These are phyloP conservation scores for Lumnitzera racemosa DNA, from an alignment of 345 rosid species.

Conservation along the genomic window DNA sequence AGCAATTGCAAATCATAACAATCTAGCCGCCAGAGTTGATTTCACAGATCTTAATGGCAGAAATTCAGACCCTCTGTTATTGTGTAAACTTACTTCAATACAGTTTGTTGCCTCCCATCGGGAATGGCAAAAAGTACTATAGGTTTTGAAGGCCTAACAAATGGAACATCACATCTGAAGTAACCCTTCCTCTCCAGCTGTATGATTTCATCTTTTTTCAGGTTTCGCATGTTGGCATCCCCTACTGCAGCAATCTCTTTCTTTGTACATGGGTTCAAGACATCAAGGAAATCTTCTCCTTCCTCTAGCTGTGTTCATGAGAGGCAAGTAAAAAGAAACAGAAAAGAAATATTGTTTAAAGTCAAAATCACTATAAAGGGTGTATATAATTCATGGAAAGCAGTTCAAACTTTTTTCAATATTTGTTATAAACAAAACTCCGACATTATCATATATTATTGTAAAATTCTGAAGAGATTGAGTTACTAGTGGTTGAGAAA, in stretches of 20 bases:
- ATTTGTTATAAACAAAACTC: too few species aligned
- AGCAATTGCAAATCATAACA: neutral
- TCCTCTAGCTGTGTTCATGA: constrained; percentile 66
- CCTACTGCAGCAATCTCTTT: constrained; percentile 67
- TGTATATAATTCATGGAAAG: too few species aligned
- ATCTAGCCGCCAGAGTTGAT: neutral
- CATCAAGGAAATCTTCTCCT: constrained; percentile 60
- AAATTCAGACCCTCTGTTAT: neutral
- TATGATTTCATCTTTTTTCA: constrained; percentile 58
- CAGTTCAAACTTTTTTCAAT: too few species aligned
- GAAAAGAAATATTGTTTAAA: too few species aligned
- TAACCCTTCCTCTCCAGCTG: constrained; percentile 97
- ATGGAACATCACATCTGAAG: constrained; percentile 81
- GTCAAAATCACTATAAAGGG: too few species aligned
- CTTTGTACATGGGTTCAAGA: constrained; percentile 63
- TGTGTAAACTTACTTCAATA: constrained; percentile 18
- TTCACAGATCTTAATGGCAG: neutral
- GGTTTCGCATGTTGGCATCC: constrained; percentile 79
- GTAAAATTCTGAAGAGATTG: too few species aligned
- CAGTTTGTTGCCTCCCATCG: constrained; percentile 57
- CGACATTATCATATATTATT: too few species aligned
- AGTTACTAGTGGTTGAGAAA: neutral
- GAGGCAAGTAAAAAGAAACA: neutral
- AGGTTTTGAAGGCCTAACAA: constrained; percentile 55
- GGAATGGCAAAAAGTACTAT: constrained; percentile 73